phyloP scores from a whole-genome alignment of 495 filamentous ascomycete species.

The Cairneyella variabilis region DNA sequence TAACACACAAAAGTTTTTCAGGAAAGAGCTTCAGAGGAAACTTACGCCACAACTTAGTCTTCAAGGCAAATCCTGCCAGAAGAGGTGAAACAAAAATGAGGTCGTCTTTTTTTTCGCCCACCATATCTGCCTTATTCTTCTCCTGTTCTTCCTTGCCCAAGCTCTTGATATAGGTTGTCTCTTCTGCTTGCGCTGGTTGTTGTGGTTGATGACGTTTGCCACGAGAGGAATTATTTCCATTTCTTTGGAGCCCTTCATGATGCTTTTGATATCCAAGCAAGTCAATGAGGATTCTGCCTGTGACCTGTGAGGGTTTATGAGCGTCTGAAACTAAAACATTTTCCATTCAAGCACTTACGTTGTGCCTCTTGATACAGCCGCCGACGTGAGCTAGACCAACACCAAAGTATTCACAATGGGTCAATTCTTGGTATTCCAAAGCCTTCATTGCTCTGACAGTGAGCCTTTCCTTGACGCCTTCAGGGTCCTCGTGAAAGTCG shows the following conservation, averaged over 20 bases:
- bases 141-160: slow-evolving; percentile 22
- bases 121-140: slow-evolving; percentile 26
- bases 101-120: slow-evolving; percentile 19
- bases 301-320: slow-evolving; percentile 1
- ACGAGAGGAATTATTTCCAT: background rate
- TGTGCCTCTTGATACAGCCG: slow-evolving; percentile 19
- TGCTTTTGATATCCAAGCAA: slow-evolving; percentile 35
- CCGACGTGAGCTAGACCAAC: slow-evolving; percentile 14
- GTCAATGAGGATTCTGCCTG: slow-evolving; percentile 34
- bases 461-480: slow-evolving; percentile 23
- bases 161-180: slow-evolving; percentile 8
- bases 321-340: background rate
- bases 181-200: background rate
- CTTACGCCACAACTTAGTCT: slow-evolving; percentile 34
- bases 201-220: background rate
- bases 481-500: slow-evolving; percentile 25
- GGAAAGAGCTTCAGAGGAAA: slow-evolving; percentile 13
- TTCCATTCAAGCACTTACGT: slow-evolving; percentile 26
- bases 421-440: slow-evolving; percentile 33
- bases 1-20: slow-evolving; percentile 30
- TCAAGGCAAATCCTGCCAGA: slow-evolving; percentile 37
- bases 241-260: slow-evolving; percentile 28
- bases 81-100: slow-evolving; percentile 35
- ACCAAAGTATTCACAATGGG: slow-evolving; percentile 31
- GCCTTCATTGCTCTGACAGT: slow-evolving; percentile 27